Conservation (phyloP, 768 basidiomycete species). For the Tricholoma matsutake region DNA sequence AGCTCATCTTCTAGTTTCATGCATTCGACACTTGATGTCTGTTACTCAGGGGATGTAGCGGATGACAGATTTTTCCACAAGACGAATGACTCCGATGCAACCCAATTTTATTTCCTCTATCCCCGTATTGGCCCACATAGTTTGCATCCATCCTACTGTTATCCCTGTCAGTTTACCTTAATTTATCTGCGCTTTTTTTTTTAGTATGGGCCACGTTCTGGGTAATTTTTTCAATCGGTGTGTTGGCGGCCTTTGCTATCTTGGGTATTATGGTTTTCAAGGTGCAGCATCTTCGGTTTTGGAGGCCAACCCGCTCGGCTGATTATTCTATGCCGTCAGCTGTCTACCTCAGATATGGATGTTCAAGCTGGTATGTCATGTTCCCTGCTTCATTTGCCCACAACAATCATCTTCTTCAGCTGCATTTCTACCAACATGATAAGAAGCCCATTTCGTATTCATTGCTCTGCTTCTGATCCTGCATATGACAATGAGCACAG, state of each 20-base stretch:
- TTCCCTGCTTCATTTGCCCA: conserved; percentile 1
- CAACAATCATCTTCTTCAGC: conserved; percentile 32
- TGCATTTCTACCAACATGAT: conserved; percentile 59
- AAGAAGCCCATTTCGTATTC: not conserved
- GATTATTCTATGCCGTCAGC: conserved; percentile 27
- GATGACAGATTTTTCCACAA: conserved; percentile 96
- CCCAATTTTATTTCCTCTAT: conserved; percentile 79
- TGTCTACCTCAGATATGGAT: conserved; percentile 57
- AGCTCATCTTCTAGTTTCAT: not conserved
- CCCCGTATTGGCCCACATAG: conserved; percentile 71
- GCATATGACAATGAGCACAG: not conserved
- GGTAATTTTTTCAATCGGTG: conserved; percentile 75
- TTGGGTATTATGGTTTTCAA: conserved; percentile 85
- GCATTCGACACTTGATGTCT: not conserved
- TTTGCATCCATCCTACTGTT: conserved; percentile 28
- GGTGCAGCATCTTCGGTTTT: conserved; percentile 33
- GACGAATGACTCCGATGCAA: conserved; percentile 89
- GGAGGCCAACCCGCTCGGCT: conserved; percentile 2
- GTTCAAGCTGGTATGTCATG: conserved; percentile 64
- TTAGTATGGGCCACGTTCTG: conserved; percentile 84
- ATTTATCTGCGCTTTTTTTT: not conserved
- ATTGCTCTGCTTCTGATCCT: not conserved
- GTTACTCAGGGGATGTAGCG: conserved; percentile 76
- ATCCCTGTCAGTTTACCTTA: not conserved
- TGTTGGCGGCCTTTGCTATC: conserved; percentile 74